phyloP scores from a whole-genome alignment of 2,329 filamentous ascomycete species.

The Colletotrichum sp. region DNA sequence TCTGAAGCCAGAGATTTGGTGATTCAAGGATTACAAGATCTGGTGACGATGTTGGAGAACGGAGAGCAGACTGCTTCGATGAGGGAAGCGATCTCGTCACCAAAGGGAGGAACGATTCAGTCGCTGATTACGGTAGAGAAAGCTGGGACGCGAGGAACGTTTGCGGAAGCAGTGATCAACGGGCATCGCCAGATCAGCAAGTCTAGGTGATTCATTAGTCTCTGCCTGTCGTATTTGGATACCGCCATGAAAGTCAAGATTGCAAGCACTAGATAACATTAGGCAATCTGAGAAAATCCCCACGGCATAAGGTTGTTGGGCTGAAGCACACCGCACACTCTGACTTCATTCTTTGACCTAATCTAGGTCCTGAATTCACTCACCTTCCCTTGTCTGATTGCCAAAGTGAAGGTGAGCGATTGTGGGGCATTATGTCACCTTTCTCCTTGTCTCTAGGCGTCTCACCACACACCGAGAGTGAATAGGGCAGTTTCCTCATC shows the following conservation, averaged over 20 bases:
- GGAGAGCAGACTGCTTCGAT: background rate
- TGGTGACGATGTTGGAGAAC: background rate
- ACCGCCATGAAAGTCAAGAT: background rate
- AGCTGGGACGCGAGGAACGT: background rate
- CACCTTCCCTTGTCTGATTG: background rate
- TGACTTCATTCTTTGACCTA: background rate
- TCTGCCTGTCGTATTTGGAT: background rate
- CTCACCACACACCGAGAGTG: background rate
- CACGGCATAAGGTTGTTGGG: background rate
- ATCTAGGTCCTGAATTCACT: background rate
- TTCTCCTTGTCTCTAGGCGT: background rate
- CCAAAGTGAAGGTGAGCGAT: background rate
- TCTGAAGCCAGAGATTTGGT: background rate
- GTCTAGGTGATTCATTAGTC: background rate
- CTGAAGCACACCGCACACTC: background rate
- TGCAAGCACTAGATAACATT: background rate
- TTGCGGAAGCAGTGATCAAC: background rate
- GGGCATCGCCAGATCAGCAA: background rate
- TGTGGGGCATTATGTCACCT: background rate
- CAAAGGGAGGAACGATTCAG: background rate
- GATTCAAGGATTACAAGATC: background rate
- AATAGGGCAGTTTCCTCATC: background rate
- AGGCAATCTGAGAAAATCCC: background rate
- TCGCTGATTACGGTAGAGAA: background rate
- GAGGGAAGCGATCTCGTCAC: background rate